These are phyloP conservation scores for Claviceps sp. DNA, from an alignment of 2,329 filamentous ascomycete species.

Conservation along the genomic window DNA sequence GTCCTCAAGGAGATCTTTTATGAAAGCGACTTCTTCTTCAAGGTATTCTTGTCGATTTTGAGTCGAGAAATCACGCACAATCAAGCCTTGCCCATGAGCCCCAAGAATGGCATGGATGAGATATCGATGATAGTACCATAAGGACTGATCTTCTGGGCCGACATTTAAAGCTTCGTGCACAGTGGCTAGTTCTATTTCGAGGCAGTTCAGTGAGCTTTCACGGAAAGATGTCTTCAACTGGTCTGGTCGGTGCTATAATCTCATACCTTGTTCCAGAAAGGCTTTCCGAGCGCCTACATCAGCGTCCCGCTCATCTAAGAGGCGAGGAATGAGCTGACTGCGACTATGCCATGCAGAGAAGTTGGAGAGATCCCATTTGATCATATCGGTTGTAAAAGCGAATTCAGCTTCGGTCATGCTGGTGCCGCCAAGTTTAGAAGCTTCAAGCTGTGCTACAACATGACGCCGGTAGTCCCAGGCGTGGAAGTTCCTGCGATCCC, in stretches of 20 bases:
- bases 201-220: neutral
- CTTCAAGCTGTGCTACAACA: conserved; percentile 65
- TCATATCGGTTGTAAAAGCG: conserved; percentile 82
- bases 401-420: conserved; percentile 73
- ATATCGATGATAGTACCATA: conserved; percentile 95
- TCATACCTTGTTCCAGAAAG: conserved; percentile 54
- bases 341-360: conserved; percentile 96
- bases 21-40: conserved; percentile 55
- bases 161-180: conserved; percentile 72
- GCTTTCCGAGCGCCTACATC: conserved; percentile 46
- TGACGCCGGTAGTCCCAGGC: conserved; percentile 85
- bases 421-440: conserved; percentile 31
- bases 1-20: conserved; percentile 50
- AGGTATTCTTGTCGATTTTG: conserved; percentile 54
- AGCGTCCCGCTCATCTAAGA: conserved; percentile 59
- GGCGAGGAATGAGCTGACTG: conserved; percentile 64
- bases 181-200: conserved; percentile 50
- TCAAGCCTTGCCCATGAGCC: conserved; percentile 14
- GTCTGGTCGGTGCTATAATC: conserved; percentile 19
- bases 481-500: conserved; percentile 87
- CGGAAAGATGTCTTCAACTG: neutral
- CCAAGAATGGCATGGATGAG: conserved; percentile 57
- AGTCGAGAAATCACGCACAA: conserved; percentile 29
- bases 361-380: conserved; percentile 73
- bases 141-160: conserved; percentile 84